phyloP scores from a whole-genome alignment of 371 early-diverging fungal genomes.

The Apophysomyces elegans region DNA sequence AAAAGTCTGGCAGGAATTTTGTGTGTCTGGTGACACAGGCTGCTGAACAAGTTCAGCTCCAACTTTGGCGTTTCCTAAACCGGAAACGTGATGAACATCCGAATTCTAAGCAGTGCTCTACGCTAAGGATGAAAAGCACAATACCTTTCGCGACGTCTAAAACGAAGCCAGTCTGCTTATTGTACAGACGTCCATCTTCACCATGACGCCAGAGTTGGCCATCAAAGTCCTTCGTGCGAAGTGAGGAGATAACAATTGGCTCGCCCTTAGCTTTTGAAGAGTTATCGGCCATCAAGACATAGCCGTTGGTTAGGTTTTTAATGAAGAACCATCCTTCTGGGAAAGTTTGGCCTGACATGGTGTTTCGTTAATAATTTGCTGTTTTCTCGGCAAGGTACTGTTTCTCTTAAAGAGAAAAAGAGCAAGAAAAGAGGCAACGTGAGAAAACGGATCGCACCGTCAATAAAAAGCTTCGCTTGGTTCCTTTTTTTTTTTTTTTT shows the following conservation, averaged over 20 bases:
- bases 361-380: not conserved
- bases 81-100: not conserved
- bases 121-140: not conserved
- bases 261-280: constrained; percentile 33
- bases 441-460: not conserved
- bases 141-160: constrained; percentile 63
- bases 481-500: not conserved
- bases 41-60: constrained; percentile 58
- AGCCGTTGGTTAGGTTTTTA: constrained; percentile 57
- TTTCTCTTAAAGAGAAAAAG: not conserved
- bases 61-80: constrained; percentile 44
- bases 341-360: constrained; percentile 27
- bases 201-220: constrained; percentile 64
- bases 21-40: constrained; percentile 29
- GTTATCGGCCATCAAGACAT: constrained; percentile 52
- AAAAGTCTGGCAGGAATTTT: constrained; percentile 38
- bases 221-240: constrained; percentile 41
- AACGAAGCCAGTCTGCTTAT: constrained; percentile 60
- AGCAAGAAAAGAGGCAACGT: constrained; percentile 9
- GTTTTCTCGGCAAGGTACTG: not conserved
- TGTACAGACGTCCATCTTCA: constrained; percentile 54
- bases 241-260: constrained; percentile 40
- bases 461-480: constrained; percentile 4
- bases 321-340: constrained; percentile 66
- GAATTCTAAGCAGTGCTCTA: not conserved